phyloP scores from a whole-genome alignment of 345 rosid genomes.

The Lumnitzera racemosa region DNA sequence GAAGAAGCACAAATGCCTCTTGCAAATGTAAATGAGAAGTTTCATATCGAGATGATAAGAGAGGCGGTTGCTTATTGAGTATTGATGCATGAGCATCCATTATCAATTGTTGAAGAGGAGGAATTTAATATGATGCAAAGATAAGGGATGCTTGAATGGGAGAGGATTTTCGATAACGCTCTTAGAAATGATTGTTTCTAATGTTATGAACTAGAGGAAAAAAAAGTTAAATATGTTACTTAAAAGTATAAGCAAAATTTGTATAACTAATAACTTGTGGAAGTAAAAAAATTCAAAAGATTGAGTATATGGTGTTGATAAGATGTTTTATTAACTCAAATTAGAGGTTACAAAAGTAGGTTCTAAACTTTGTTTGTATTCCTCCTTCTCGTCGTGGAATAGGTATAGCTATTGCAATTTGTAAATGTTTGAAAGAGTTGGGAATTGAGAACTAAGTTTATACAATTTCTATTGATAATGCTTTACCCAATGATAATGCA shows the following conservation, averaged over 20 bases:
- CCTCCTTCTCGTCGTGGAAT: conserved; percentile 8
- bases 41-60: background rate
- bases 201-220: background rate
- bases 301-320: conserved; percentile 1
- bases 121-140: conserved; percentile 1
- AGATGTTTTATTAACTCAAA: background rate
- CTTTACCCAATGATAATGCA: background rate
- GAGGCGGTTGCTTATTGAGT: background rate
- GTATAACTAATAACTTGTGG: background rate
- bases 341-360: background rate
- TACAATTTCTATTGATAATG: conserved; percentile 3
- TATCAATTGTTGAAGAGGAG: background rate
- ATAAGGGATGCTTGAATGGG: background rate
- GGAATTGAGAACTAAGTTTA: background rate
- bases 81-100: background rate
- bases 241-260: too few species aligned
- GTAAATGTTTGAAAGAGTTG: conserved; percentile 9
- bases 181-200: background rate
- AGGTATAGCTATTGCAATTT: background rate
- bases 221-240: background rate
- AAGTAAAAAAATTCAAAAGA: conserved; percentile 3
- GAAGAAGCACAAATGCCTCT: too few species aligned
- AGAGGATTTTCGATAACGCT: background rate
- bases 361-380: conserved; percentile 2
- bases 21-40: background rate